Conservation (phyloP, 768 basidiomycete genomes). For the Kwoniella bestiolae region DNA sequence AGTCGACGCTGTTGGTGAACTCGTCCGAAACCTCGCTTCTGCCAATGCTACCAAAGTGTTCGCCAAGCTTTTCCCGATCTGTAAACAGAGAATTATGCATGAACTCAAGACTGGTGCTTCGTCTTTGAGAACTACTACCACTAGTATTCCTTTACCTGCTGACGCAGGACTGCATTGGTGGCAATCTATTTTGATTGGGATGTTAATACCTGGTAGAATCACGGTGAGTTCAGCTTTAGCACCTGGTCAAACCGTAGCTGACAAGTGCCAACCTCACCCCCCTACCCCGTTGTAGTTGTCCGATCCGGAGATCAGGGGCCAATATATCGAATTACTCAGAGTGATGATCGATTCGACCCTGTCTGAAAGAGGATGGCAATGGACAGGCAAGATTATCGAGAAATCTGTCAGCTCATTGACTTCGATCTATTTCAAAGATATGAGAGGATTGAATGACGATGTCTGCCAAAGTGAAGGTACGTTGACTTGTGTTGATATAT, state of each 20-base stretch:
- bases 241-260: not conserved
- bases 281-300: conserved; percentile 37
- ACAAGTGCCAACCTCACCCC: too few relatives aligned
- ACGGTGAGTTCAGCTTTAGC: conserved; percentile 20
- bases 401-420: conserved; percentile 74
- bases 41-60: conserved; percentile 76
- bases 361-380: conserved; percentile 80
- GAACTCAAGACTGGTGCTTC: conserved; percentile 77
- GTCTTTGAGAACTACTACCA: conserved; percentile 69
- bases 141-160: conserved; percentile 62
- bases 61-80: conserved; percentile 78
- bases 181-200: conserved; percentile 46
- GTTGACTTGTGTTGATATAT: conserved; percentile 18
- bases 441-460: conserved; percentile 76
- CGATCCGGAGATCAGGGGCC: conserved; percentile 16
- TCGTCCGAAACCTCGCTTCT: conserved; percentile 80
- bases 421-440: conserved; percentile 78
- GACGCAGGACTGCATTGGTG: conserved; percentile 87
- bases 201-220: conserved; percentile 38
- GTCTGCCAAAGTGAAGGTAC: conserved; percentile 75
- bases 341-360: conserved; percentile 72
- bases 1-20: conserved; percentile 85
- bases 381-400: conserved; percentile 76
- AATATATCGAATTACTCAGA: conserved; percentile 61
- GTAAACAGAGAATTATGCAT: conserved; percentile 73